Evolutionary conservation across 805 yeast species (phyloP), one percentile per base, ranked within the genome.

Genomic region (Metschnikowia gruessii): DNA sequence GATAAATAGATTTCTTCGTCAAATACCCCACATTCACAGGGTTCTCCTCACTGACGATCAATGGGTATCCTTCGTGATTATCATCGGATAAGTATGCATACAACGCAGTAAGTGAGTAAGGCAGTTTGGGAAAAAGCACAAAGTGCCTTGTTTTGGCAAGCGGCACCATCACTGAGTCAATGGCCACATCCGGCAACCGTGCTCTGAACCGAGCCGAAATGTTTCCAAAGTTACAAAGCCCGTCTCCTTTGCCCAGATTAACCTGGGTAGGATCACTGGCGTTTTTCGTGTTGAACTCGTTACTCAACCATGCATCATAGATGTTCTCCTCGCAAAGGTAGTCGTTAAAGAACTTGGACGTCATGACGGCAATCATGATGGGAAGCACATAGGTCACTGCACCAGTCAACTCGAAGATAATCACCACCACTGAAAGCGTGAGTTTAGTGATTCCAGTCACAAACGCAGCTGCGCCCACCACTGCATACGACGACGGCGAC

Each of bases 401-500:
- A 21, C 96, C 96, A 0, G 96, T 87, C 33, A 88, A 68, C 62
- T 88, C 96, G 62, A 87, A 85, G 52, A 87, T 72, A 21, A 89
- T 80, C 6, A 88, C 91, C 15, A 87, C 96, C 7, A 85, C 82
- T 37, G 89, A 78, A 52, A 87, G 83, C 3, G 91, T 87, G 66
- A 88, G 77, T 53, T 87, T 80, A 3, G 96, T 87, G 13, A 84
- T 81, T 4, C 95, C 95, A 0, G 94, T 80, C 54, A 87, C 70
- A 45, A 87, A 85, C 1, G 95, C 76, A 0, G 90, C 95, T 0
- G 95, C 89, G 0, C 96, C 96, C 18, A 89, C 87, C 9, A 88
- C 85, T 0, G 95, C 95, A 59, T 88, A 89, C 0, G 91, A 87
- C 0, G 94, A 91, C 0, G 95, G 95, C 1, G 90, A 84, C 9